Evolutionary conservation across 2,329 filamentous ascomycete genomes (phyloP).

Genomic region (Trichoderma lentiforme): DNA sequence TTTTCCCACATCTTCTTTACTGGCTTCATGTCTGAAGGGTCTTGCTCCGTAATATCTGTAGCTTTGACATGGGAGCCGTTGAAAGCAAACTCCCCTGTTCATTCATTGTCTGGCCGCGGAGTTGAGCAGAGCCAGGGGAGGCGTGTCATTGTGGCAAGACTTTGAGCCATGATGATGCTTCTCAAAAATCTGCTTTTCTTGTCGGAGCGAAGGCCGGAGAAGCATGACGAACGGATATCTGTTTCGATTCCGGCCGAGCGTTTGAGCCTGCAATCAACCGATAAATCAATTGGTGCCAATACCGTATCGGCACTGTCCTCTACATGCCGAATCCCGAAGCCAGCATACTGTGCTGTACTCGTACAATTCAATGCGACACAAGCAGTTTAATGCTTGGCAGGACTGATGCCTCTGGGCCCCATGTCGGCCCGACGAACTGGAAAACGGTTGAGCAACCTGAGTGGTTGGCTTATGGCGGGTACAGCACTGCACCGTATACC

Average conservation of each 20-base stretch:
- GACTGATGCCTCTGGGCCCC: not conserved
- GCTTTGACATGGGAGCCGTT: not conserved
- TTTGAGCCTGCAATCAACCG: not conserved
- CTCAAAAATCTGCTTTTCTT: not conserved
- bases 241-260: not conserved
- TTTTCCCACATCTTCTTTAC: not conserved
- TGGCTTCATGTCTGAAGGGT: slow-evolving; percentile 9
- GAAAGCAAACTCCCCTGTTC: not conserved
- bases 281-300: not conserved
- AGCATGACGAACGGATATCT: not conserved
- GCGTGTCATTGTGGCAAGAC: not conserved
- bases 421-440: not conserved
- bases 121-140: not conserved
- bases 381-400: too few relatives aligned
- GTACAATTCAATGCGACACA: not conserved
- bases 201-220: not conserved
- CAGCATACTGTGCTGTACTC: not conserved
- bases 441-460: not conserved
- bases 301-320: not conserved
- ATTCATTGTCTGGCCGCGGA: not conserved
- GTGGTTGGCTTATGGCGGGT: not conserved
- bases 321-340: not conserved
- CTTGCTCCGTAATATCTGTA: not conserved
- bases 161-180: not conserved
- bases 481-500: not conserved